A percentile compares a stretch with the other conserved stretches of the same genome.
Evolutionary conservation across 345 rosid genomes (phyloP).

Genomic region (Murraya paniculata): DNA sequence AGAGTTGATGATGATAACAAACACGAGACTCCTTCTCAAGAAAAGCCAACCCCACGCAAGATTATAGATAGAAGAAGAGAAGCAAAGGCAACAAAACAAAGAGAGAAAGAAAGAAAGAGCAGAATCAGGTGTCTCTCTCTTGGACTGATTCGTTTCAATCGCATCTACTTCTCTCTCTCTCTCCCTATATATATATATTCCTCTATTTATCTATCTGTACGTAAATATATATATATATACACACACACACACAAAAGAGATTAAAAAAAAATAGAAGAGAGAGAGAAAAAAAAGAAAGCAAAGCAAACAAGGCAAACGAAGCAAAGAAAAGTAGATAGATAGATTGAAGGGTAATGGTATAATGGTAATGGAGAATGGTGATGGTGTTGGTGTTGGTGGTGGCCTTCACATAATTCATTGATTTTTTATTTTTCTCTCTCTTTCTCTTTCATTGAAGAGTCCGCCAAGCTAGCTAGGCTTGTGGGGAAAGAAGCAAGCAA

Average conservation of each 20-base stretch:
- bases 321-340: slow-evolving; percentile 7
- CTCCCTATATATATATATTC: neutral
- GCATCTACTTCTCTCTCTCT: slow-evolving; percentile 19
- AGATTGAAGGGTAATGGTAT: neutral
- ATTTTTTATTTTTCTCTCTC: slow-evolving; percentile 1
- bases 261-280: neutral
- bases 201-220: neutral
- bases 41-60: slow-evolving; percentile 34
- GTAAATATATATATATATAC: neutral
- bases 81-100: slow-evolving; percentile 12
- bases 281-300: neutral
- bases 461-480: slow-evolving; percentile 32
- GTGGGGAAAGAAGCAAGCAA: neutral
- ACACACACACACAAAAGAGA: neutral
- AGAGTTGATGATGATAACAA: slow-evolving; percentile 12
- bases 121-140: slow-evolving; percentile 37
- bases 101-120: slow-evolving; percentile 17
- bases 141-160: slow-evolving; percentile 36
- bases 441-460: slow-evolving; percentile 36
- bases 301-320: neutral
- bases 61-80: slow-evolving; percentile 16
- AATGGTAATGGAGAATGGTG: neutral
- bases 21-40: slow-evolving; percentile 32
- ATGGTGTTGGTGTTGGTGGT: slow-evolving; percentile 11
- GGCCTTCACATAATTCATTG: slow-evolving; percentile 14